Conservation (phyloP, 108 stramenopile genomes). For the Parmales sp. region DNA sequence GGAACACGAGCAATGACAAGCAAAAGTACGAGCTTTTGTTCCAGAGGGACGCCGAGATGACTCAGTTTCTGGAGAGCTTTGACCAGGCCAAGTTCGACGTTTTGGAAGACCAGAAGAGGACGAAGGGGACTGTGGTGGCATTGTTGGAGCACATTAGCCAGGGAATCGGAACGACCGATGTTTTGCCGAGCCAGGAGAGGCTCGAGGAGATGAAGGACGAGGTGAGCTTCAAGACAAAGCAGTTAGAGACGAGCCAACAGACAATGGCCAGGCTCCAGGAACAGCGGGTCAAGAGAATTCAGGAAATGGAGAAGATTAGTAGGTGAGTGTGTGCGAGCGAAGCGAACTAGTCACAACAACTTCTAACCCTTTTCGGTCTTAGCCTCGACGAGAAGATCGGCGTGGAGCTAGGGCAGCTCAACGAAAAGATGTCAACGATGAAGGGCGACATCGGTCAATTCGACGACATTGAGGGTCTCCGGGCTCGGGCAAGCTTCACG, state of each 20-base stretch:
- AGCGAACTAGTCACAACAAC: neutral
- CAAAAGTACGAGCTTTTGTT: constrained; percentile 38
- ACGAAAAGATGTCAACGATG: constrained; percentile 36
- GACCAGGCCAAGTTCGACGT: constrained; percentile 19
- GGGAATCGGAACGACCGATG: constrained; percentile 28
- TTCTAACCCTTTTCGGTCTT: neutral
- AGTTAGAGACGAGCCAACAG: constrained; percentile 36
- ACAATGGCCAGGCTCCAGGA: constrained; percentile 41
- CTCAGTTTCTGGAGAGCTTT: constrained; percentile 37
- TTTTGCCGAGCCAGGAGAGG: constrained; percentile 24
- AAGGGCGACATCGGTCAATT: constrained; percentile 37
- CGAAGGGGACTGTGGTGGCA: constrained; percentile 36
- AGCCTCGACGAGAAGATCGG: constrained; percentile 18
- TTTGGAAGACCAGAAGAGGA: constrained; percentile 22
- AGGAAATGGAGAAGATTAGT: constrained; percentile 44
- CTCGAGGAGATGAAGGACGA: constrained; percentile 42
- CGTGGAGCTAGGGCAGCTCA: constrained; percentile 31
- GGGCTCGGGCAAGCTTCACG: constrained; percentile 26
- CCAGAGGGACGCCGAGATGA: constrained; percentile 50
- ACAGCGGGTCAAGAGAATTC: constrained; percentile 37
- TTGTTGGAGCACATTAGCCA: constrained; percentile 49
- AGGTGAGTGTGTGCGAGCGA: neutral
- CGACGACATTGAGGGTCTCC: constrained; percentile 39
- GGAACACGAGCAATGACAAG: neutral
- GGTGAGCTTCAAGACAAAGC: constrained; percentile 16